Evolutionary conservation across 2,329 filamentous ascomycete genomes (phyloP).

Genomic region (Neophaeococcomyces mojaviensis): DNA sequence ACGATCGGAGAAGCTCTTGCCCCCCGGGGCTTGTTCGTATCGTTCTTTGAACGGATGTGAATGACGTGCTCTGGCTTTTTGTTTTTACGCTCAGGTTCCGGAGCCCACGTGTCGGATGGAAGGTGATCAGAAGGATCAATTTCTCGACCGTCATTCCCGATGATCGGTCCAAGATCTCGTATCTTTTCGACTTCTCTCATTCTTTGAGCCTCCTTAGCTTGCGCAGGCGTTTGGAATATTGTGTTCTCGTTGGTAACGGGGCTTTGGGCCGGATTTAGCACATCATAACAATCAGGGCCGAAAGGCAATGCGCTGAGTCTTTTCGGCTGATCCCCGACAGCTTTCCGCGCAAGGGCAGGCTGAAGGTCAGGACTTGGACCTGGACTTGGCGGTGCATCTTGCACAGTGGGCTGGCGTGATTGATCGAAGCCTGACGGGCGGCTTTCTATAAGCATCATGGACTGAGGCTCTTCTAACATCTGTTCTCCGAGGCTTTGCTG

Average conservation of each 20-base stretch:
- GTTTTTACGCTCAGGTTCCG: slow-evolving; percentile 55
- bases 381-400: slow-evolving; percentile 23
- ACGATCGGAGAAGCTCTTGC: slow-evolving; percentile 17
- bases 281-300: slow-evolving; percentile 54
- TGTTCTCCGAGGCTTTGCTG: not conserved
- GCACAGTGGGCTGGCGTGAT: slow-evolving; percentile 15
- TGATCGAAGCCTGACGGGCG: slow-evolving; percentile 25
- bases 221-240: slow-evolving; percentile 32
- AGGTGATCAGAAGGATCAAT: slow-evolving; percentile 61
- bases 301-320: slow-evolving; percentile 44
- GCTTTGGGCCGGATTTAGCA: slow-evolving; percentile 45
- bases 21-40: slow-evolving; percentile 14
- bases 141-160: slow-evolving; percentile 55
- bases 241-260: slow-evolving; percentile 28
- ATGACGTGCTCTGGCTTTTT: slow-evolving; percentile 42
- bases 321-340: slow-evolving; percentile 50
- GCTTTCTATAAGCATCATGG: slow-evolving; percentile 2
- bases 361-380: slow-evolving; percentile 29
- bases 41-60: slow-evolving; percentile 33
- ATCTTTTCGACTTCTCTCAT: slow-evolving; percentile 31
- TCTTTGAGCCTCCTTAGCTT: slow-evolving; percentile 32
- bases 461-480: not conserved
- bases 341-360: slow-evolving; percentile 47
- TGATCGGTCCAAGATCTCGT: slow-evolving; percentile 49
- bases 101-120: slow-evolving; percentile 58